These are phyloP conservation scores for Nowakowskiella sp. DNA, from an alignment of 192 early-diverging fungal genomes.

Conservation along the genomic window DNA sequence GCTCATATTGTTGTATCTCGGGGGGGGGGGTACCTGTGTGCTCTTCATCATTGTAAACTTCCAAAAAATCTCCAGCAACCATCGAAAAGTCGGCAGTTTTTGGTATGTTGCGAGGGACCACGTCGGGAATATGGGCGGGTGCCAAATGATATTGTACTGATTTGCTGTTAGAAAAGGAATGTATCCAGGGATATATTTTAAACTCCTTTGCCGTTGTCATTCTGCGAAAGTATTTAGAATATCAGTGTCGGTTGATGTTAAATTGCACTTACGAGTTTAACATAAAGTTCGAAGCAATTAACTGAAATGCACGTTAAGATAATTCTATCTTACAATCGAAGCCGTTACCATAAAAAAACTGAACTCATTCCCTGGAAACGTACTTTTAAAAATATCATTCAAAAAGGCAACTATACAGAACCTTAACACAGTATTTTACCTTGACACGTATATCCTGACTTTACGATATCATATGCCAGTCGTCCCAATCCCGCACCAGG, in stretches of 20 bases:
- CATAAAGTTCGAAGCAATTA: constrained; percentile 86
- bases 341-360: constrained; percentile 82
- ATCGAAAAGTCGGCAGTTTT: constrained; percentile 78
- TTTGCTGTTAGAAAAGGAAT: constrained; percentile 78
- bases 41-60: constrained; percentile 63
- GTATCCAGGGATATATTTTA: constrained; percentile 84
- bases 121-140: constrained; percentile 74
- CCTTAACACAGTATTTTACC: background rate
- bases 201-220: constrained; percentile 46
- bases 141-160: constrained; percentile 52
- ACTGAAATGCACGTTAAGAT: constrained; percentile 22
- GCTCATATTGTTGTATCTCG: too few species aligned
- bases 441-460: constrained; percentile 50
- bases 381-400: constrained; percentile 1
- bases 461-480: constrained; percentile 85
- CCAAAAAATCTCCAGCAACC: constrained; percentile 95
- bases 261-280: constrained; percentile 64
- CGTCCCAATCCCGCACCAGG: constrained; percentile 96
- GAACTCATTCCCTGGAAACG: constrained; percentile 80
- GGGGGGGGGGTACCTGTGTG: constrained; percentile 54
- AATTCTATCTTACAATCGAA: background rate
- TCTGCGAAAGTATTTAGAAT: constrained; percentile 19
- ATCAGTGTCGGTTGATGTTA: background rate
- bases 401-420: background rate
- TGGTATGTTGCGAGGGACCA: constrained; percentile 59